Evolutionary conservation across 345 rosid genomes (phyloP).

Genomic region (Cardiospermum halicacabum): DNA sequence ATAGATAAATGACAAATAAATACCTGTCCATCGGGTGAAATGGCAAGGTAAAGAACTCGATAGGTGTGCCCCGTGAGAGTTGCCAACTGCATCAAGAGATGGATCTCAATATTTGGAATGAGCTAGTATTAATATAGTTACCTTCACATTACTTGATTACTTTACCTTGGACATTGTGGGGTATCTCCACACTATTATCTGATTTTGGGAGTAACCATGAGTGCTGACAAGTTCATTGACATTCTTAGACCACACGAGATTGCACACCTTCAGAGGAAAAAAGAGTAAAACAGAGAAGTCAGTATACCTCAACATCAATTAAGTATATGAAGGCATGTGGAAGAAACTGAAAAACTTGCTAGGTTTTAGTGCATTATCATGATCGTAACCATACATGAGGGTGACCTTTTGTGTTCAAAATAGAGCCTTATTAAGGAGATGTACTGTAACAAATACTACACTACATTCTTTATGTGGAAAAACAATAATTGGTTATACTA

Average conservation of each 20-base stretch:
- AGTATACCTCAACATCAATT: background rate
- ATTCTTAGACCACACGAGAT: slow-evolving; percentile 97
- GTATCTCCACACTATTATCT: slow-evolving; percentile 95
- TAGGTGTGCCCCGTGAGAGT: slow-evolving; percentile 92
- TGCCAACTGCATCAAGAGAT: slow-evolving; percentile 61
- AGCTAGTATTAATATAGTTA: background rate
- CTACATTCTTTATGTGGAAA: background rate
- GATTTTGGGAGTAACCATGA: slow-evolving; percentile 98
- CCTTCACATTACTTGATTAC: background rate
- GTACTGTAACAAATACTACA: background rate
- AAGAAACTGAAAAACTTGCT: background rate
- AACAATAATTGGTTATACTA: background rate
- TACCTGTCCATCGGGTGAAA: slow-evolving; percentile 99
- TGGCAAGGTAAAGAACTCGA: slow-evolving; percentile 97
- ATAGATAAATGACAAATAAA: background rate
- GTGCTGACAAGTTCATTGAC: slow-evolving; percentile 98
- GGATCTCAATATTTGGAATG: background rate
- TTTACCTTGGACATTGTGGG: slow-evolving; percentile 96
- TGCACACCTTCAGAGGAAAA: slow-evolving; percentile 95
- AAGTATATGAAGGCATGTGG: background rate
- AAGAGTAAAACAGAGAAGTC: background rate
- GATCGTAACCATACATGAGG: background rate
- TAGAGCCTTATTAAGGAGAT: background rate
- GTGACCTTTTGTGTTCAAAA: background rate
- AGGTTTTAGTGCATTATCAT: background rate